phyloP scores from a whole-genome alignment of 352 stramenopile genomes.

The Pythium myriotylum region DNA sequence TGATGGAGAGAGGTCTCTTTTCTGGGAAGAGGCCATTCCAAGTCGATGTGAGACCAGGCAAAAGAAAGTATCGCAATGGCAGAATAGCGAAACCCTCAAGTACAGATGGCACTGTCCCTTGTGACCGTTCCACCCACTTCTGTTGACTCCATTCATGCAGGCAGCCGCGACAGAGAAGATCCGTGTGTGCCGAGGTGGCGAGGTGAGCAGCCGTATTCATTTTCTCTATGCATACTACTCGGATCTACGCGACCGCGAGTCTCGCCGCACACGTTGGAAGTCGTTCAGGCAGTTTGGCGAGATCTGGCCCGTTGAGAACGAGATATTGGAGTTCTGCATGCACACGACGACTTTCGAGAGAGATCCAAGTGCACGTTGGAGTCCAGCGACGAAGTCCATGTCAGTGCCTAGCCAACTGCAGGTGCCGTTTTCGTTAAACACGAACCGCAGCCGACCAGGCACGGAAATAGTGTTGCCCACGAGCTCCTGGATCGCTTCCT shows the following conservation, averaged over 20 bases:
- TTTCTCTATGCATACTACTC: too few relatives aligned
- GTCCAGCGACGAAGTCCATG: slow-evolving; percentile 53
- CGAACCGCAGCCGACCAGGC: slow-evolving; percentile 50
- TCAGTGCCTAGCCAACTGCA: slow-evolving; percentile 64
- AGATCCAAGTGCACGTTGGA: slow-evolving; percentile 47
- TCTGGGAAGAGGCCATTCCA: too few relatives aligned
- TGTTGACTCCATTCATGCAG: too few relatives aligned
- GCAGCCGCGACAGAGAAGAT: too few relatives aligned
- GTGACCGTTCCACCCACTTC: too few relatives aligned
- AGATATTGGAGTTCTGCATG: slow-evolving; percentile 50
- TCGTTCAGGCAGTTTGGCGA: neutral
- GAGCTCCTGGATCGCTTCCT: slow-evolving; percentile 55
- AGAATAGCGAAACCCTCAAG: too few relatives aligned
- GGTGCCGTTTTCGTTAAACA: slow-evolving; percentile 44
- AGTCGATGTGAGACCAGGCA: neutral
- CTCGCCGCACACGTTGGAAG: neutral
- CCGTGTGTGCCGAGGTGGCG: too few relatives aligned
- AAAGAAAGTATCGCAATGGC: too few relatives aligned
- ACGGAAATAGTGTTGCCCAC: slow-evolving; percentile 43
- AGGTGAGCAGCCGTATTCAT: too few relatives aligned
- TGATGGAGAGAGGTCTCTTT: neutral
- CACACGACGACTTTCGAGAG: slow-evolving; percentile 47
- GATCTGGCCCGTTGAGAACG: slow-evolving; percentile 60
- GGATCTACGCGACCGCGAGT: neutral
- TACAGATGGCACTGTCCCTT: too few relatives aligned